phyloP scores from a whole-genome alignment of 305 asterid genomes.

The Solanum chacoense region DNA sequence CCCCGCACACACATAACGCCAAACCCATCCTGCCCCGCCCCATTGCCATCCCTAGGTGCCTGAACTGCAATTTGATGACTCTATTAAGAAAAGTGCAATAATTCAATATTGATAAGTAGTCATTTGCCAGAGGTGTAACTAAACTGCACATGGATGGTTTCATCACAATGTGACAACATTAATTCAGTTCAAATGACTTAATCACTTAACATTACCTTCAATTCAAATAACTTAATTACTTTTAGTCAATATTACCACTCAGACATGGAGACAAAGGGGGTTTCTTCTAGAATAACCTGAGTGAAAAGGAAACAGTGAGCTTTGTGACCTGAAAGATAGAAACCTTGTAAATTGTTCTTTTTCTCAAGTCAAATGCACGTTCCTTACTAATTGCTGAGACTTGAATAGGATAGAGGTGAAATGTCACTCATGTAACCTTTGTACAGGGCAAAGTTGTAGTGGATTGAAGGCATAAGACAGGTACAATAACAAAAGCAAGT shows the following conservation, averaged over 20 bases:
- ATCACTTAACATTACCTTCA: conserved; percentile 17
- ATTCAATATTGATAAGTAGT: conserved; percentile 9
- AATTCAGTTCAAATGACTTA: conserved; percentile 12
- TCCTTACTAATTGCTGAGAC: not conserved
- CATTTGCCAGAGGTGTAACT: conserved; percentile 42
- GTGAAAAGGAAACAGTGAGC: not conserved
- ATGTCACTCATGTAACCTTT: not conserved
- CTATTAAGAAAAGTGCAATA: conserved; percentile 19
- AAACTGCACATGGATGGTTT: conserved; percentile 76
- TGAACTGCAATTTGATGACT: conserved; percentile 36
- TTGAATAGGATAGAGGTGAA: not conserved
- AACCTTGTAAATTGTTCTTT: not conserved
- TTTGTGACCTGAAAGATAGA: not conserved
- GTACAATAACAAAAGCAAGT: not conserved
- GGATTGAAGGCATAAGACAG: not conserved
- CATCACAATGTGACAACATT: conserved; percentile 33
- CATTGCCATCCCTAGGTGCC: conserved; percentile 10
- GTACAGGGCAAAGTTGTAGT: not conserved
- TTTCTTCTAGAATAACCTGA: not conserved
- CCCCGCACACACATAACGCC: not conserved
- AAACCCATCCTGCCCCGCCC: not conserved
- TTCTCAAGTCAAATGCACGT: not conserved
- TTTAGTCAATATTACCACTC: not conserved
- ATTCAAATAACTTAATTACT: conserved; percentile 7
- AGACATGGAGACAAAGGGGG: not conserved